Conservation (phyloP, 768 basidiomycete species). For the Kwoniella shandongensis region DNA sequence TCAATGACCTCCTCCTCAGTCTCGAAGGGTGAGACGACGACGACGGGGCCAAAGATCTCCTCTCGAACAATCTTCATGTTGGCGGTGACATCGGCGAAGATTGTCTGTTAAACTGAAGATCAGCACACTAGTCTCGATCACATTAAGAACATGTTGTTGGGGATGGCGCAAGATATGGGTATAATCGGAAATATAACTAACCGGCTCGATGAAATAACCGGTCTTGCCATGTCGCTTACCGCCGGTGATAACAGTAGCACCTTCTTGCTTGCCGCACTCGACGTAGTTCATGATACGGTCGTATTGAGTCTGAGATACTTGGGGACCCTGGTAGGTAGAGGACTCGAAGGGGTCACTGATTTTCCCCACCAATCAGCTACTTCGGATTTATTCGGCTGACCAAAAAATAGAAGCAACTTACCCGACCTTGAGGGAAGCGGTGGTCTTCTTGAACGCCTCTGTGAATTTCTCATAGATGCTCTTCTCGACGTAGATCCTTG, state of each 20-base stretch:
- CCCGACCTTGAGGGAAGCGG: conserved; percentile 70
- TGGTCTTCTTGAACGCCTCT: conserved; percentile 57
- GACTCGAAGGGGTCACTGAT: conserved; percentile 70
- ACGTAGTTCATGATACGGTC: conserved; percentile 71
- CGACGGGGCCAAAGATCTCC: conserved; percentile 95
- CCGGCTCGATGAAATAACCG: conserved; percentile 73
- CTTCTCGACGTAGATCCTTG: conserved; percentile 48
- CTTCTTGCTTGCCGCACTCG: conserved; percentile 66
- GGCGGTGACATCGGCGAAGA: conserved; percentile 68
- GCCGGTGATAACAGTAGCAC: conserved; percentile 67
- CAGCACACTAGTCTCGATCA: no score
- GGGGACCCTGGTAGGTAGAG: conserved; percentile 72
- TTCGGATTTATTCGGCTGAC: background rate
- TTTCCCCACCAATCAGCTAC: background rate
- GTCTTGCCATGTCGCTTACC: conserved; percentile 68
- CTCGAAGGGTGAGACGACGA: conserved; percentile 77
- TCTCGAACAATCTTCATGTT: conserved; percentile 80
- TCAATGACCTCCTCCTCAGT: conserved; percentile 71
- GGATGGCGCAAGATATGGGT: no score
- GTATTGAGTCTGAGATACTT: conserved; percentile 61
- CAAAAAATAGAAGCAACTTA: conserved; percentile 14
- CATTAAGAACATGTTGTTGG: no score
- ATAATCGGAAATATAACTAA: conserved; percentile 17
- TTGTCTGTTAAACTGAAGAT: conserved; percentile 55
- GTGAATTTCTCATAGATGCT: conserved; percentile 49